Base-by-base conservation (phyloP, 164 flowering plant genomes). In the Kingdonia uniflora region DNA sequence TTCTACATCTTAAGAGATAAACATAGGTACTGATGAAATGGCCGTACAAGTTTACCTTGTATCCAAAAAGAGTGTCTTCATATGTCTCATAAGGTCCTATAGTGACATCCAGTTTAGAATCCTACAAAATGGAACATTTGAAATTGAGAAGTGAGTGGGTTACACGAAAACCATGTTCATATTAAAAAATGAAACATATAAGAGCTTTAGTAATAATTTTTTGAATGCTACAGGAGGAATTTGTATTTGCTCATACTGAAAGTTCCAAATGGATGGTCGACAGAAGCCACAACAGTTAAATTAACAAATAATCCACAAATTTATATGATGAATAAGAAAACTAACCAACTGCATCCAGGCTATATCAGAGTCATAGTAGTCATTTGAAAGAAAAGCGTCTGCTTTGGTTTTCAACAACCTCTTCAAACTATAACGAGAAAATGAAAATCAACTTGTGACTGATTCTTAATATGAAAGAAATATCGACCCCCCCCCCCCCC, bases 341-440 rank as follows among this genome's bases (percentile, higher is more conserved):
- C 91, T 79, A 29, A 91, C 96, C 96, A 92, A 65, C 55, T 87
- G 86, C 88, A 87, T 87, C 98, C 98, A 85, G 54, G 96, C 96
- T 67, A 87, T 80, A 60, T 87, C 98, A 6, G 98, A 91, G 5
- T 85, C 94, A 74, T 85, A 82, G 59, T 87, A 91, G 19, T 91
- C 94, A 78, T 91, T 87, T 60, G 95, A 83, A 63, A 82, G 78
- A 68, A 91, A 91, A 41, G 96, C 90, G 62, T 79, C 76, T 21
- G 96, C 98, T 79, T 80, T 91, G 63, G 79, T 54, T 58, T 78
- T 87, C 39, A 91, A 76, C 63, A 87, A 62, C 72, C 67, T 80
- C 90, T 80, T 81, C 76, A 91, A 85, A 71, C 98, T 91, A 58
- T n/a, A n/a, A n/a, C 65, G 74, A 17, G 70, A 51, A 11, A 19